Percentiles rank a stretch among this genome's conserved stretches.
phyloP scores from a whole-genome alignment of 208 protist species.

The Lotmaria passim region DNA sequence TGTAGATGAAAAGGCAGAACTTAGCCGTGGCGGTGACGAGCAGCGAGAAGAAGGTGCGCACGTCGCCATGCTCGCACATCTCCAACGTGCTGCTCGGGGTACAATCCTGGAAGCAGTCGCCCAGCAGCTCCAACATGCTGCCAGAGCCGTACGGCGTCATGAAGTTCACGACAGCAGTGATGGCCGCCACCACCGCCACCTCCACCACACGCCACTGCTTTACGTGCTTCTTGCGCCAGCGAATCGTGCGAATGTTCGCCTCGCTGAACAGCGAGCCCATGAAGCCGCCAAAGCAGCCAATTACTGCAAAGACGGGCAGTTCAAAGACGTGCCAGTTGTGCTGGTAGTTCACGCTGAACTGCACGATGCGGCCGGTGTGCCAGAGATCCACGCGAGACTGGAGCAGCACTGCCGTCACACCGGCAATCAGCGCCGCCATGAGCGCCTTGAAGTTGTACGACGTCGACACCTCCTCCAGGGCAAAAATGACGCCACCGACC shows the following conservation, averaged over 20 bases:
- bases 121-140: constrained; percentile 68
- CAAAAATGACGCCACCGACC: constrained; percentile 80
- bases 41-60: constrained; percentile 57
- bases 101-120: constrained; percentile 82
- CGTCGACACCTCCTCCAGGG: constrained; percentile 79
- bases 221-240: constrained; percentile 59
- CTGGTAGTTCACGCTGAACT: constrained; percentile 87
- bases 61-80: constrained; percentile 58
- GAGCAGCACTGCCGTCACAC: constrained; percentile 80
- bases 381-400: constrained; percentile 74
- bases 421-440: constrained; percentile 88
- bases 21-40: constrained; percentile 62
- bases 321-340: constrained; percentile 88
- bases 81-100: constrained; percentile 47
- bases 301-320: constrained; percentile 64
- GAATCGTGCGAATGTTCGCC: constrained; percentile 57
- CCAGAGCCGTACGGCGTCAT: constrained; percentile 63
- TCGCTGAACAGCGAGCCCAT: constrained; percentile 71
- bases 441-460: constrained; percentile 89
- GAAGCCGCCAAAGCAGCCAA: constrained; percentile 76
- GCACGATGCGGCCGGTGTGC: constrained; percentile 77
- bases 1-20: constrained; percentile 63
- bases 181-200: constrained; percentile 53
- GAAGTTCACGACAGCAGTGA: constrained; percentile 75
- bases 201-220: constrained; percentile 77